Percentiles rank a stretch among this genome's conserved stretches.
These are phyloP conservation scores for Triglochin maritima DNA, from an alignment of 106 monocot species.

Conservation along the genomic window DNA sequence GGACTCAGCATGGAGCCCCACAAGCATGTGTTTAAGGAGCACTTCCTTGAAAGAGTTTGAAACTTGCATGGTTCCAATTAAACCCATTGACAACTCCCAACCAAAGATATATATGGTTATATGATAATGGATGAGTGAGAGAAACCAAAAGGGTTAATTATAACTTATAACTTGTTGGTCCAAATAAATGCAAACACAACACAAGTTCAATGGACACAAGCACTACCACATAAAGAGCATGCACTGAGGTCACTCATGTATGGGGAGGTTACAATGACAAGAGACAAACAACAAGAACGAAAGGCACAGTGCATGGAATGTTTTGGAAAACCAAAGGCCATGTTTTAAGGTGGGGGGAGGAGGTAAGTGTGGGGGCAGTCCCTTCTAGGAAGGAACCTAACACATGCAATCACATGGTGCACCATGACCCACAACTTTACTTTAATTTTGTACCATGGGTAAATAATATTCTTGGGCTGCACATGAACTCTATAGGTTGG, in stretches of 20 bases:
- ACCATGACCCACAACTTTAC: conserved; percentile 29
- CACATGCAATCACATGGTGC: conserved; percentile 74
- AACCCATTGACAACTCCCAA: not conserved
- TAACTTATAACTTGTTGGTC: not conserved
- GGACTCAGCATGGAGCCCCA: conserved; percentile 22
- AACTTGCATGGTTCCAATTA: conserved; percentile 37
- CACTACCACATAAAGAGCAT: conserved; percentile 1
- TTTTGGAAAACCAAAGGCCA: conserved; percentile 1
- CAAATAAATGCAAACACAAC: no score
- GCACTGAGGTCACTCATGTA: not conserved
- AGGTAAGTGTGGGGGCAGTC: not conserved
- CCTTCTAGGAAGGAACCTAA: conserved; percentile 32
- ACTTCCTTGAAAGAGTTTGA: conserved; percentile 31
- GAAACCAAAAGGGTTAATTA: no score
- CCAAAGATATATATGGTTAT: not conserved
- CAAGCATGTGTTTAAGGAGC: conserved; percentile 41
- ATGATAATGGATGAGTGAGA: not conserved
- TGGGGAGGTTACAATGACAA: not conserved
- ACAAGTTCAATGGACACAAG: no score
- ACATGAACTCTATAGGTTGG: not conserved
- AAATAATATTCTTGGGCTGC: not conserved
- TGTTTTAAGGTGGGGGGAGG: not conserved
- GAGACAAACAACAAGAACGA: not conserved
- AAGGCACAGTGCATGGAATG: conserved; percentile 1
- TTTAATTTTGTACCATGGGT: not conserved